Evolutionary conservation across 2,329 filamentous ascomycete species (phyloP).

Genomic region (Arthrobotrys entomopaga): DNA sequence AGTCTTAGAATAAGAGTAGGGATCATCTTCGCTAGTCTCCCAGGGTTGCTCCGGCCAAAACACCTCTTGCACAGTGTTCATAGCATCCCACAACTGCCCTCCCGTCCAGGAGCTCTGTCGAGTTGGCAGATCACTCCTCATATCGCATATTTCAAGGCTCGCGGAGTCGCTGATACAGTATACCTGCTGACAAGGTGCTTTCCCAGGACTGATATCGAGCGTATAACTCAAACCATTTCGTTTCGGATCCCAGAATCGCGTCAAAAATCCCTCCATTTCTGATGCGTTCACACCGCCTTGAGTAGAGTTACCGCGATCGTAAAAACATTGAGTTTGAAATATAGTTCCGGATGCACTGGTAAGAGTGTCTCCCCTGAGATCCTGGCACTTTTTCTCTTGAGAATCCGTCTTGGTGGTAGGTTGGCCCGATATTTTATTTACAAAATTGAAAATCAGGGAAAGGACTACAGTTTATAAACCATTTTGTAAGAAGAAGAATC

Average conservation of each 20-base stretch:
- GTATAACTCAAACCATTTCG: not conserved
- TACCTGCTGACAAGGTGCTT: slow-evolving; percentile 16
- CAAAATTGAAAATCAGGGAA: too few species aligned
- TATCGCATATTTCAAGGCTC: slow-evolving; percentile 18
- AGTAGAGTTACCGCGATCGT: not conserved
- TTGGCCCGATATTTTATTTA: too few species aligned
- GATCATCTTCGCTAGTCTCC: slow-evolving; percentile 12
- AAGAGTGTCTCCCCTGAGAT: not conserved
- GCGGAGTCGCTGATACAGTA: slow-evolving; percentile 28
- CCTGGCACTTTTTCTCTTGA: slow-evolving; percentile 2
- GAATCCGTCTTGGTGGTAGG: too few species aligned
- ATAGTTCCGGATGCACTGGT: not conserved
- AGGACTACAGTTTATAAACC: too few species aligned
- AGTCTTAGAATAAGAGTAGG: not conserved
- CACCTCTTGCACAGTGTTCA: not conserved
- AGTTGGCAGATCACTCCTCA: not conserved
- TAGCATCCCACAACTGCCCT: not conserved
- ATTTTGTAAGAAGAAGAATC: too few species aligned
- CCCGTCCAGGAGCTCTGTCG: not conserved
- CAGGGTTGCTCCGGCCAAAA: slow-evolving; percentile 25
- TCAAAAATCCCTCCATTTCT: slow-evolving; percentile 9
- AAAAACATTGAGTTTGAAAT: slow-evolving; percentile 15
- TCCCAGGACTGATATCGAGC: not conserved
- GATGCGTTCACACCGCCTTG: slow-evolving; percentile 12
- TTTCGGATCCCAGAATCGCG: not conserved